A percentile compares a stretch with the other conserved stretches of the same genome.
Conservation (phyloP, 1,139 yeast genomes). For the Starmera stellimalicola region DNA sequence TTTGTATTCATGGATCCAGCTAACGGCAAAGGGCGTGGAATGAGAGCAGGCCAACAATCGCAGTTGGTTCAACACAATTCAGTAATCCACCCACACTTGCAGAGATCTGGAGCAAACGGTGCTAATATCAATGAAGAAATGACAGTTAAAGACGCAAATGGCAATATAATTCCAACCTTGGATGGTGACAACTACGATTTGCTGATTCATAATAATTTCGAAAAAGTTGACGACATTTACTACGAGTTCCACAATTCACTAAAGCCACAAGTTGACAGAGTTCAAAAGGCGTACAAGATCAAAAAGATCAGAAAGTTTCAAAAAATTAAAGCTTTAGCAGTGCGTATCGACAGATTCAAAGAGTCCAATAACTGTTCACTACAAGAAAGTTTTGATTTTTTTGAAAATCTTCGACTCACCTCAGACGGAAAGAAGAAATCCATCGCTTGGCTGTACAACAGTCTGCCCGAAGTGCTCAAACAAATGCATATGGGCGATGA, state of each 20-base stretch:
- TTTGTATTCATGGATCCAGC: slow-evolving; percentile 21
- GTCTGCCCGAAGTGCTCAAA: slow-evolving; percentile 18
- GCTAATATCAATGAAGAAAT: background rate
- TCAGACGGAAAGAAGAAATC: slow-evolving; percentile 19
- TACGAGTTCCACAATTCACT: slow-evolving; percentile 18
- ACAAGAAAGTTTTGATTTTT: slow-evolving; percentile 16
- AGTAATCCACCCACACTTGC: background rate
- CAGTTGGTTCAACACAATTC: background rate
- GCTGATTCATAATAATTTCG: slow-evolving; percentile 19
- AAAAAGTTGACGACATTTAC: slow-evolving; percentile 19
- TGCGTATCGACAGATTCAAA: slow-evolving; percentile 19
- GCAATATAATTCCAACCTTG: slow-evolving; percentile 5
- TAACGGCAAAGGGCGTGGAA: background rate
- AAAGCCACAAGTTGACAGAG: slow-evolving; percentile 21
- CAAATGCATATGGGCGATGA: slow-evolving; percentile 19
- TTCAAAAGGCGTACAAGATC: slow-evolving; percentile 20
- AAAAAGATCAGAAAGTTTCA: slow-evolving; percentile 21
- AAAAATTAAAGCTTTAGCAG: slow-evolving; percentile 20
- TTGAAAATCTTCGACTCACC: slow-evolving; percentile 17
- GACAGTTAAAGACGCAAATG: background rate
- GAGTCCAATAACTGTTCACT: slow-evolving; percentile 17
- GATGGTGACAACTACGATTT: slow-evolving; percentile 20
- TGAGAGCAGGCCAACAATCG: background rate
- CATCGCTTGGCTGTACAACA: slow-evolving; percentile 20
- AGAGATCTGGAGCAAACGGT: background rate